These are phyloP conservation scores for Trifolium fragiferum DNA, from an alignment of 306 rosid genomes.

Conservation along the genomic window DNA sequence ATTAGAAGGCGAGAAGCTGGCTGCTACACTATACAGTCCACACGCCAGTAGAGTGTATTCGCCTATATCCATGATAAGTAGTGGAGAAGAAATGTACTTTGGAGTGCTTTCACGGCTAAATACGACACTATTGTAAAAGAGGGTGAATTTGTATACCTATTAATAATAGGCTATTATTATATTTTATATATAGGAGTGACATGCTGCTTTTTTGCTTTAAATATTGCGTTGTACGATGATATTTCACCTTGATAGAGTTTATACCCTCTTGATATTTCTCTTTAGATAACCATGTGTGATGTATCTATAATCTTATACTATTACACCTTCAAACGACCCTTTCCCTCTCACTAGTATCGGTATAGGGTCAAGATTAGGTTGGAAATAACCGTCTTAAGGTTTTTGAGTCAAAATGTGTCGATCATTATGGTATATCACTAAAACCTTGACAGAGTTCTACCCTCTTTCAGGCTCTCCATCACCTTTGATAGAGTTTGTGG, in stretches of 20 bases:
- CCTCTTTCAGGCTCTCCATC: background rate
- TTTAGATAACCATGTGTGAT: background rate
- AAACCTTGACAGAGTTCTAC: slow-evolving; percentile 3
- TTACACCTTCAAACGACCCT: too few relatives aligned
- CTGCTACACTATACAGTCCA: slow-evolving; percentile 21
- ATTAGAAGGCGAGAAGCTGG: slow-evolving; percentile 28
- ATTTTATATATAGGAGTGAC: slow-evolving; percentile 45
- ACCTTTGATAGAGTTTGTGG: background rate
- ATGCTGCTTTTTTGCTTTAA: slow-evolving; percentile 10
- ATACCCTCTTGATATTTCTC: slow-evolving; percentile 9
- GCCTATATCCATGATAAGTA: slow-evolving; percentile 26
- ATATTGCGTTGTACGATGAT: slow-evolving; percentile 18
- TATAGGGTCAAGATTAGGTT: background rate
- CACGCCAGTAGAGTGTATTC: slow-evolving; percentile 28
- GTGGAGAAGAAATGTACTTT: slow-evolving; percentile 24
- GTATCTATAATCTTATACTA: too few relatives aligned
- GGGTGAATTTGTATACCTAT: slow-evolving; percentile 58
- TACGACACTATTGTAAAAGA: slow-evolving; percentile 42
- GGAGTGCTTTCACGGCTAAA: slow-evolving; percentile 35
- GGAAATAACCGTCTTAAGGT: background rate
- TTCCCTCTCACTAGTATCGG: too few relatives aligned
- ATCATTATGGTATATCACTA: background rate
- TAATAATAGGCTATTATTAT: too few relatives aligned
- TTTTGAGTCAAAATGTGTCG: background rate
- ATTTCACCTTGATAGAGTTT: background rate